These are phyloP conservation scores for Sporothrix mexicana DNA, from an alignment of 2,329 filamentous ascomycete genomes.

Conservation along the genomic window DNA sequence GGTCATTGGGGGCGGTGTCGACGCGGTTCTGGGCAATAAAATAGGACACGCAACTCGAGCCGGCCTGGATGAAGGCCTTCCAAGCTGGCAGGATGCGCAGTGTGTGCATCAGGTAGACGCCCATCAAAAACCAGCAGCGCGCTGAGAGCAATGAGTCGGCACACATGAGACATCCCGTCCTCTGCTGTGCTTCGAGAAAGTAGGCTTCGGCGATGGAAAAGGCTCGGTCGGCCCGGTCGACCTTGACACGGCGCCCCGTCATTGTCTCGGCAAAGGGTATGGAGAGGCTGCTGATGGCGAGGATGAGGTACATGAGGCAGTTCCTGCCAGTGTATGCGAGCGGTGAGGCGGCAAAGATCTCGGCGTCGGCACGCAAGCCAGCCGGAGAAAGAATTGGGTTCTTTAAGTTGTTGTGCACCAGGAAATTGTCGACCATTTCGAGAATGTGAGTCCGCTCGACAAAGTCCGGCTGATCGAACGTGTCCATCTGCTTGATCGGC, in stretches of 20 bases:
- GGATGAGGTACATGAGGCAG: conserved; percentile 42
- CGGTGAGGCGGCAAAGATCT: conserved; percentile 42
- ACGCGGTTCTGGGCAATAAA: conserved; percentile 18
- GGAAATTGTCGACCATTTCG: conserved; percentile 34
- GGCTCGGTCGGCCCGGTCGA: conserved; percentile 43
- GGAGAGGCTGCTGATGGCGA: conserved; percentile 3
- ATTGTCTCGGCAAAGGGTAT: conserved; percentile 18
- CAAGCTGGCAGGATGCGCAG: conserved; percentile 32
- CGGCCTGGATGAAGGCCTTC: conserved; percentile 31
- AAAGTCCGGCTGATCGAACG: background rate
- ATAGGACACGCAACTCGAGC: conserved; percentile 29
- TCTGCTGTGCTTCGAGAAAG: conserved; percentile 56
- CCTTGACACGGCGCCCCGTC: conserved; percentile 38
- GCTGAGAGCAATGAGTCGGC: conserved; percentile 52
- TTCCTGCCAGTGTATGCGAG: conserved; percentile 54
- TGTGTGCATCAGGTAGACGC: conserved; percentile 33
- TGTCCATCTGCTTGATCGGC: conserved; percentile 1
- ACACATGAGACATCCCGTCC: conserved; percentile 52
- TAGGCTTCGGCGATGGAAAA: conserved; percentile 52
- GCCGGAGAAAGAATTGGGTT: conserved; percentile 58
- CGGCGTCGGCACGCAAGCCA: conserved; percentile 47
- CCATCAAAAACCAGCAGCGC: conserved; percentile 54
- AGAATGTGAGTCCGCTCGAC: conserved; percentile 3
- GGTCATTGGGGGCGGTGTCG: background rate
- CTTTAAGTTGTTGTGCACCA: conserved; percentile 54